phyloP scores from a whole-genome alignment of 345 rosid genomes.

The Salix purpurea region DNA sequence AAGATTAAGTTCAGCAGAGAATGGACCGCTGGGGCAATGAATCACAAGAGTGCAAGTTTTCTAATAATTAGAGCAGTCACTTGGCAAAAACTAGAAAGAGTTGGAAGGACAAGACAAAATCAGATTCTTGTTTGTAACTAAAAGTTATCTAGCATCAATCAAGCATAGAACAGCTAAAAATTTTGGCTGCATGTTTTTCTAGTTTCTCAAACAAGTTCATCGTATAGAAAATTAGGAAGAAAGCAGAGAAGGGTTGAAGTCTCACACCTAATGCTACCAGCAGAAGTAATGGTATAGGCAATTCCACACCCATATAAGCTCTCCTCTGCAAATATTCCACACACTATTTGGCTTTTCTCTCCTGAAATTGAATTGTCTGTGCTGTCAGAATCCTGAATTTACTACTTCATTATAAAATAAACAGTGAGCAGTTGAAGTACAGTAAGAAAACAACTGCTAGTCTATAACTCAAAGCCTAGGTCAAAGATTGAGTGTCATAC shows the following conservation, averaged over 20 bases:
- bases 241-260: background rate
- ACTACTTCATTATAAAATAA: background rate
- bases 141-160: background rate
- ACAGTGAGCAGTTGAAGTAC: background rate
- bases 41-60: too few species aligned
- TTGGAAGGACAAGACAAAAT: background rate
- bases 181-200: background rate
- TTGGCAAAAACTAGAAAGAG: background rate
- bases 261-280: conserved; percentile 38
- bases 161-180: background rate
- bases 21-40: too few species aligned
- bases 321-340: conserved; percentile 35
- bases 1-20: too few species aligned
- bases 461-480: background rate
- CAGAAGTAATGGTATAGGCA: conserved; percentile 44
- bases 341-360: conserved; percentile 25
- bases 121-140: background rate
- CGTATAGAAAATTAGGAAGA: background rate
- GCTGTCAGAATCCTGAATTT: background rate
- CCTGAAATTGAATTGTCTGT: conserved; percentile 22
- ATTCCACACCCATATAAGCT: conserved; percentile 39
- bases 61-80: too few species aligned
- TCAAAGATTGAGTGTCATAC: background rate
- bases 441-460: background rate
- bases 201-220: background rate